phyloP scores from a whole-genome alignment of 1,139 yeast genomes.

The Lipomyces yarrowii region DNA sequence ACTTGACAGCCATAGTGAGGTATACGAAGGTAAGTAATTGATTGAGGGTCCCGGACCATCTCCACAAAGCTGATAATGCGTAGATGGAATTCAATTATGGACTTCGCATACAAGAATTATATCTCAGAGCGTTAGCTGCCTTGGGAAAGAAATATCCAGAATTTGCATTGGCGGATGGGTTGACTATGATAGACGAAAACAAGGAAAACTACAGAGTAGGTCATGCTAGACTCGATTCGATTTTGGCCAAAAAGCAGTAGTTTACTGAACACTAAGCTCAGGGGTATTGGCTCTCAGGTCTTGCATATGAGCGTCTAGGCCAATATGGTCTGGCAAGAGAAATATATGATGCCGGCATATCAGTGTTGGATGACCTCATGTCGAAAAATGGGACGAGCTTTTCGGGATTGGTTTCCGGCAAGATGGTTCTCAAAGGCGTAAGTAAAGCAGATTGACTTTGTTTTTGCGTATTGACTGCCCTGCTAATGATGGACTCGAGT shows the following conservation, averaged over 20 bases:
- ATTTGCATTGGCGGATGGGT: conserved; percentile 20
- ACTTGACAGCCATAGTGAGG: conserved; percentile 20
- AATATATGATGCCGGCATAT: conserved; percentile 11
- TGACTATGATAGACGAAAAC: conserved; percentile 14
- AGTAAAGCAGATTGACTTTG: background rate
- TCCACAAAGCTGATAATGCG: background rate
- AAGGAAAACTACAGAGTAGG: conserved; percentile 16
- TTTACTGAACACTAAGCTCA: background rate
- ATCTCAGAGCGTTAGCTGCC: conserved; percentile 18
- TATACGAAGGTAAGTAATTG: conserved; percentile 17
- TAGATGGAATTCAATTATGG: conserved; percentile 23
- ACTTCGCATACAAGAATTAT: conserved; percentile 16
- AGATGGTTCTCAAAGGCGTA: conserved; percentile 10
- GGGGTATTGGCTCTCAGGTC: conserved; percentile 25
- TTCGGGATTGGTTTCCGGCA: conserved; percentile 18
- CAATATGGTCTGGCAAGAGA: conserved; percentile 9
- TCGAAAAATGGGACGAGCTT: conserved; percentile 7
- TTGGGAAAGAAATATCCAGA: conserved; percentile 16
- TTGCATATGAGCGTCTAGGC: conserved; percentile 14
- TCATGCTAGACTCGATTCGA: background rate
- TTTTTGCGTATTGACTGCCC: background rate
- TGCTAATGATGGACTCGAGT: background rate
- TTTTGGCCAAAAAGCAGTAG: background rate
- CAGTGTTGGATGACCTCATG: conserved; percentile 12
- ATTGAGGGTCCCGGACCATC: no score